Evolutionary conservation across 345 rosid genomes (phyloP).

Genomic region (Citrus maxima): DNA sequence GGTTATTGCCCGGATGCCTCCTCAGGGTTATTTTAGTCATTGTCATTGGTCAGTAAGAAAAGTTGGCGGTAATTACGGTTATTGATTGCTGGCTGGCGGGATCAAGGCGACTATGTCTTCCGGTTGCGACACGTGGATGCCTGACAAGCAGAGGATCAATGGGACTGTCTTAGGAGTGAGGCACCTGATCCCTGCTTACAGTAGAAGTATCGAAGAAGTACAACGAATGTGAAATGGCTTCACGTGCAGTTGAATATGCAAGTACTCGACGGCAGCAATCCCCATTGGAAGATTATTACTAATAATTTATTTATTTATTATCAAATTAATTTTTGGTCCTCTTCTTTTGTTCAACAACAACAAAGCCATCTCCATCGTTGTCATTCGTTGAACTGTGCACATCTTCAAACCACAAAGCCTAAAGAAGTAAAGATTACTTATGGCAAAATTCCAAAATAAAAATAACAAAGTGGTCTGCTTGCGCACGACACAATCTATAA

Average conservation of each 20-base stretch:
- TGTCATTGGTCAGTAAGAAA: background rate
- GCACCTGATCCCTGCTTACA: background rate
- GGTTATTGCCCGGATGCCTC: background rate
- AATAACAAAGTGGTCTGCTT: too few relatives aligned
- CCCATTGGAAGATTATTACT: too few relatives aligned
- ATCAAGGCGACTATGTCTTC: background rate
- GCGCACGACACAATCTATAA: too few relatives aligned
- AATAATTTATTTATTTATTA: too few relatives aligned
- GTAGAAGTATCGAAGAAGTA: too few relatives aligned
- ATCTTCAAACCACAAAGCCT: too few relatives aligned
- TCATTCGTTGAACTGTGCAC: too few relatives aligned
- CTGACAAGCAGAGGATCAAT: background rate
- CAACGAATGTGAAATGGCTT: background rate
- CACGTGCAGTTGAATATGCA: background rate
- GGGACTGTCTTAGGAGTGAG: background rate
- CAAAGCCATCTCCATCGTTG: too few relatives aligned
- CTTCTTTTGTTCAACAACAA: background rate
- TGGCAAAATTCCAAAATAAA: too few relatives aligned
- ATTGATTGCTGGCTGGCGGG: background rate
- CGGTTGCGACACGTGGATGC: background rate
- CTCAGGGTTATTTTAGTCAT: constrained; percentile 8
- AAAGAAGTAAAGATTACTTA: too few relatives aligned
- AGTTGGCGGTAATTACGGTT: background rate
- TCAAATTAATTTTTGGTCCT: background rate
- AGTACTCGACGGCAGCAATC: background rate